Base-by-base conservation (phyloP, 2,329 filamentous ascomycete genomes). In the Blastomyces percursus region DNA sequence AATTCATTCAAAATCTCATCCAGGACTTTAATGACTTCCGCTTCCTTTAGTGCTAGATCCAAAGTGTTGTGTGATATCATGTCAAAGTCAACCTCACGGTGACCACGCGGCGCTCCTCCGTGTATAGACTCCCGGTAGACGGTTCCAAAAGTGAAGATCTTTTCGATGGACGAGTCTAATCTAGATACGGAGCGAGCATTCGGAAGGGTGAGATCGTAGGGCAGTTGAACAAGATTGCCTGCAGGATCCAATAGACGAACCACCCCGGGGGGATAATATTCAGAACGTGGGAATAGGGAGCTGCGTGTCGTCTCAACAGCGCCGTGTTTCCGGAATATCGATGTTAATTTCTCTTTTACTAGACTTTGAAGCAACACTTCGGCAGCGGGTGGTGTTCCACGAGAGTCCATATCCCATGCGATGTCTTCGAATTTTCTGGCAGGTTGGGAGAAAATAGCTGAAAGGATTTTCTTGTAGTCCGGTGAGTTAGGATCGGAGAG, bases 61-160 rank as follows among this genome's bases (percentile, higher is more conserved):
- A 91, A 76, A 0, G 88, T 87, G 68, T 92, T 87, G 54, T 85
- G 83, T 0, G 91, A 93, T n/a, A 96, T 83, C 64, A 99, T 91
- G 75, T 99, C 94, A 73, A 97, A 99, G 73, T 97, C 92, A 2
- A 95, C 92, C 72, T 97, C 94, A 11, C 90, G 88, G 72, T 90
- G 88, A 70, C 87, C 88, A 62, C 83, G 82, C 7, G 94, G 94
- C 68, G 96, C 89, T 1, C 90, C 89, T 8, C 90, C 91, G 62
- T 86, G 86, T 58, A 86, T 81, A 55, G 84, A 86, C 66, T 95
- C 89, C 50, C 94, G 85, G 71, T 91, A 97, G 0, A 97, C 91
- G 42, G 83, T 87, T 7, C 91, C 92, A 72, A 99, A 96, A 0
- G 89, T 86, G 73, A 91, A 96, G 0, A 89, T 90, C 67, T 90